Evolutionary conservation across 2,329 filamentous ascomycete species (phyloP), one percentile per base, ranked within the genome.

Genomic region (Parastagonospora nodorum): DNA sequence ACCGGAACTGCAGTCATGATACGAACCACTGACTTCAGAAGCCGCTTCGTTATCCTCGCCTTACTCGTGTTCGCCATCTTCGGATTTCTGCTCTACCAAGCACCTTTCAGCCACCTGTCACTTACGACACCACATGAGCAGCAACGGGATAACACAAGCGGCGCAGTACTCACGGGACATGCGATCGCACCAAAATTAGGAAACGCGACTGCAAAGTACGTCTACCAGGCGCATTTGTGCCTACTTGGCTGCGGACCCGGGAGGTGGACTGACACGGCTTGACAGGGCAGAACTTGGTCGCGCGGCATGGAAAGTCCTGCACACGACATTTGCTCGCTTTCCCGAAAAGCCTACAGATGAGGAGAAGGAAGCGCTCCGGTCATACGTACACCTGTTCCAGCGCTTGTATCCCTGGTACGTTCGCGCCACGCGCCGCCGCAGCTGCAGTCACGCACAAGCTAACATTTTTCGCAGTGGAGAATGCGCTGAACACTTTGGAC

Each of bases 181-280:
- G 87, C 86, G 3, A 93, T 92, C 64, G 89, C 89, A 43, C 87
- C 89, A 1, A 92, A 90, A 75, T 78, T 94, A 45, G 90, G 89
- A 67, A 94, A 94, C 74, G 89, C 88, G 53, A 94, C 90, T 6
- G 78, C 85, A 46, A 94, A 93, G 72, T 74, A 72, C 32, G 72
- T 68, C 30, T 44, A 50, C 47, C 51, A 51, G 55, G 36, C 33
- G 37, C 42, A 30, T 12, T 40, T 27, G n/a, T 48, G 49, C 48
- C 43, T 53, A 46, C n/a, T 33, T 16, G 37, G 36, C 32, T 30
- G 30, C 36, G 36, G 36, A 40, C 15, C 8, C 28, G 35, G n/a
- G 36, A 51, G 24, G 39, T 33, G 49, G 52, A 54, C 65, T 68
- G 52, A 72, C 57, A 58, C 15, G 15, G 36, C 42, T 39, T 30